Conservation (phyloP, 140 eudicot genomes). For the Cichorium intybus region DNA sequence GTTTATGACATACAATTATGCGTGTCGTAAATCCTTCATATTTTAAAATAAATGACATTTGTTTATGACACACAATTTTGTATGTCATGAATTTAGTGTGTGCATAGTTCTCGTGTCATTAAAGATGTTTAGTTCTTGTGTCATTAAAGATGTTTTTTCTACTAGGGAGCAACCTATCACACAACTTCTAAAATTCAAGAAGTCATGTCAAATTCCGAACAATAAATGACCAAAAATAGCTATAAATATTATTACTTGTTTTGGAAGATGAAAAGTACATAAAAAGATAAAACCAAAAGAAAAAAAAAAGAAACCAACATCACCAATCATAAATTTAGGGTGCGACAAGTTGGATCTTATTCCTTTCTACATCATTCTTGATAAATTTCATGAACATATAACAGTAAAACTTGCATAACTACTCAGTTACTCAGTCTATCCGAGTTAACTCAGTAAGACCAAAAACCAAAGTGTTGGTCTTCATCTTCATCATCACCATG, state of each 20-base stretch:
- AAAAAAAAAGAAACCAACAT: background rate
- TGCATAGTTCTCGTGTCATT: no score
- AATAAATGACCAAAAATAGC: background rate
- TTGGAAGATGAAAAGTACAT: conserved; percentile 12
- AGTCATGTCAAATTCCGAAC: background rate
- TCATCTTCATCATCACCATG: conserved; percentile 41
- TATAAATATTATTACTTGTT: conserved; percentile 5
- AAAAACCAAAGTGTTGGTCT: conserved; percentile 46
- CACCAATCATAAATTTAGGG: conserved; percentile 25
- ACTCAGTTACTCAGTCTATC: conserved; percentile 17
- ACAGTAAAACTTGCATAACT: conserved; percentile 1
- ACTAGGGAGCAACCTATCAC: background rate
- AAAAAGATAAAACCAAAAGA: background rate
- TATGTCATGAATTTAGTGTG: no score
- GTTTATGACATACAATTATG: no score
- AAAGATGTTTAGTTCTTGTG: no score
- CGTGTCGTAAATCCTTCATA: no score
- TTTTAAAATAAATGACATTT: no score
- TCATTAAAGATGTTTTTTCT: no score
- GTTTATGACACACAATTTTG: no score
- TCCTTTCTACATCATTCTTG: conserved; percentile 23
- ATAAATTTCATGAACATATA: conserved; percentile 15
- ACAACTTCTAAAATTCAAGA: background rate
- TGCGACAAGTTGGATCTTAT: conserved; percentile 35
- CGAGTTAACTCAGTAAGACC: conserved; percentile 54